Evolutionary conservation across 108 stramenopile genomes (phyloP).

Genomic region (Chaetoceros tenuissimus): DNA sequence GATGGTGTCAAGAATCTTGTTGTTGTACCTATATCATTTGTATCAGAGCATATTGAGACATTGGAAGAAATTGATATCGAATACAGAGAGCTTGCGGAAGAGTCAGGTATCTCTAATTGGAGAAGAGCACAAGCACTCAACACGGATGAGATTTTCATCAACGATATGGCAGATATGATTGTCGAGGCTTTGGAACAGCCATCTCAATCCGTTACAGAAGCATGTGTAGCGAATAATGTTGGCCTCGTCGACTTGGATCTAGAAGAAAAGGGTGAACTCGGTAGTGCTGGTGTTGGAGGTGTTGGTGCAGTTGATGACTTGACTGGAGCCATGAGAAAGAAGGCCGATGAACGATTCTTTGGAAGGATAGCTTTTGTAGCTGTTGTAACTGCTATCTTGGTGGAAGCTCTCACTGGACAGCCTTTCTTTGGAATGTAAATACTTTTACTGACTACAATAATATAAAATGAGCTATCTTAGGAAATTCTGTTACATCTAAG

Average conservation of each 20-base stretch:
- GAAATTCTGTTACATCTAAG: too few relatives aligned
- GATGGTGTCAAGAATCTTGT: conserved; percentile 90
- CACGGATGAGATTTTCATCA: conserved; percentile 84
- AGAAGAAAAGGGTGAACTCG: conserved; percentile 42
- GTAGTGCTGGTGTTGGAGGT: conserved; percentile 57
- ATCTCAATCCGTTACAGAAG: conserved; percentile 70
- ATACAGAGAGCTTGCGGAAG: conserved; percentile 94
- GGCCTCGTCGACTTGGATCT: conserved; percentile 57
- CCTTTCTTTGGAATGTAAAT: conserved; percentile 11
- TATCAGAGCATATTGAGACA: conserved; percentile 99
- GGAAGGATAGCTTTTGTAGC: conserved; percentile 56
- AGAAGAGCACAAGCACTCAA: conserved; percentile 91
- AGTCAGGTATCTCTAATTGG: conserved; percentile 89
- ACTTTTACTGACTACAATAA: too few relatives aligned
- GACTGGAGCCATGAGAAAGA: conserved; percentile 13
- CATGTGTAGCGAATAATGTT: conserved; percentile 83
- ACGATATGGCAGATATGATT: conserved; percentile 96
- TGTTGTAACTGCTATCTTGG: conserved; percentile 28
- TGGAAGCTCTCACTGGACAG: conserved; percentile 35
- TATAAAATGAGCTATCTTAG: too few relatives aligned
- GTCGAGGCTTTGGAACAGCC: conserved; percentile 74
- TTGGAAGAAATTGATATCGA: conserved; percentile 99
- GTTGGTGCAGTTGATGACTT: conserved; percentile 58
- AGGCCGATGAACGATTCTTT: conserved; percentile 37
- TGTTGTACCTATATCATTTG: conserved; percentile 97